Percentiles rank a stretch among this genome's conserved stretches.
These are phyloP conservation scores for Aspergillus ochraceus DNA, from an alignment of 2,329 filamentous ascomycete genomes.

Conservation along the genomic window DNA sequence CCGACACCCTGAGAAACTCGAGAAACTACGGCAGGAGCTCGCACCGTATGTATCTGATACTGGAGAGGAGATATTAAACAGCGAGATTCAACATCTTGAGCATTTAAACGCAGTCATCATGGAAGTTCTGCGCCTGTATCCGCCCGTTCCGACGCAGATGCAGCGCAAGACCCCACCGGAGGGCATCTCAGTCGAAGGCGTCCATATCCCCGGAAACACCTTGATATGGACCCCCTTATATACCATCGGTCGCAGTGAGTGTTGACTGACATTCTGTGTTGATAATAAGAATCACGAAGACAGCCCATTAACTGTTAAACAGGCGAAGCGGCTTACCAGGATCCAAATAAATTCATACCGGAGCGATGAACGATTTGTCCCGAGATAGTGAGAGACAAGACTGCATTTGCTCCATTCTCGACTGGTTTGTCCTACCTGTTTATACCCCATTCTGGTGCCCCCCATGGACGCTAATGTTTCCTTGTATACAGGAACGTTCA, in stretches of 20 bases:
- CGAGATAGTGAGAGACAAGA: neutral
- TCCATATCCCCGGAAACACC: constrained; percentile 3
- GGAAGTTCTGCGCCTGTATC: constrained; percentile 3
- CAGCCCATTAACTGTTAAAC: too few species aligned
- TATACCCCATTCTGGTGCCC: too few species aligned
- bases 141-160: constrained; percentile 1
- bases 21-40: neutral
- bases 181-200: neutral
- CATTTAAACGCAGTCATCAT: constrained; percentile 6
- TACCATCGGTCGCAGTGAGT: constrained; percentile 1
- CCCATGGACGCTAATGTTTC: neutral
- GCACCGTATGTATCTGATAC: neutral
- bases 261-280: neutral
- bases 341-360: neutral
- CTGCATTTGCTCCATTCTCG: constrained; percentile 6
- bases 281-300: neutral
- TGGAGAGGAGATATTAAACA: neutral
- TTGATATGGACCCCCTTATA: neutral
- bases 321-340: neutral
- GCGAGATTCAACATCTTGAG: neutral
- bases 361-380: constrained; percentile 1
- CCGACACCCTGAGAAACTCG: neutral
- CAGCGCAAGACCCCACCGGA: constrained; percentile 4
- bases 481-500: neutral
- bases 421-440: neutral